phyloP scores from a whole-genome alignment of 2,329 filamentous ascomycete genomes.

The Nigrograna mackinnonii region DNA sequence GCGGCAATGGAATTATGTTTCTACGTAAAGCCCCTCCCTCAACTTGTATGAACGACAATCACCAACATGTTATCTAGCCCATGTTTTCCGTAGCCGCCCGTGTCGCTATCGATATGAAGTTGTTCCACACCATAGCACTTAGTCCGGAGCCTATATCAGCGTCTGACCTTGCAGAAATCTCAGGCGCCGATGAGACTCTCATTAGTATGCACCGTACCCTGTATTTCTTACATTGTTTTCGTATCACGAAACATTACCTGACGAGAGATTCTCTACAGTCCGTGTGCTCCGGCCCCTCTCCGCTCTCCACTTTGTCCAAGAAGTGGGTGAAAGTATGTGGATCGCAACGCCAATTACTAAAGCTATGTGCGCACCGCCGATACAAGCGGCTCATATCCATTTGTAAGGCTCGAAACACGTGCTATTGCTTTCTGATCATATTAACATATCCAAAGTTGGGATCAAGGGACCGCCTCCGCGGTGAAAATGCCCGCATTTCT shows the following conservation, averaged over 20 bases:
- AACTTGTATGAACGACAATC: too few species aligned
- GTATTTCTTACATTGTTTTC: too few species aligned
- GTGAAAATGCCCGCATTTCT: constrained; percentile 10
- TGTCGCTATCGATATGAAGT: constrained; percentile 11
- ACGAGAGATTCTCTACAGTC: too few species aligned
- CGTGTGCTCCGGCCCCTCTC: constrained; percentile 3
- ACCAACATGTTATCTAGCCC: background rate
- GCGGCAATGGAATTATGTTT: constrained; percentile 4
- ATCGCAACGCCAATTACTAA: constrained; percentile 2
- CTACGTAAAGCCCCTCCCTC: background rate
- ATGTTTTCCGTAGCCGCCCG: constrained; percentile 7
- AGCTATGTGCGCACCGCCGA: constrained; percentile 1
- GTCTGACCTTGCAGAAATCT: background rate
- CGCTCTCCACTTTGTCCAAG: constrained; percentile 3
- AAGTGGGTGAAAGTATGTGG: constrained; percentile 3
- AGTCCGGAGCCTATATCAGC: background rate
- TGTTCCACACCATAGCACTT: constrained; percentile 9
- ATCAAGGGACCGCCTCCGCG: constrained; percentile 1
- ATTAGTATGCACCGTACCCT: too few species aligned
- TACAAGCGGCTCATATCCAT: constrained; percentile 4
- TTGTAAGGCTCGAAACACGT: constrained; percentile 3
- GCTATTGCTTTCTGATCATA: too few species aligned
- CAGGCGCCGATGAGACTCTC: background rate
- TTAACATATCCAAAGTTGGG: too few species aligned
- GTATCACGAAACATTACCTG: background rate